Evolutionary conservation across 495 filamentous ascomycete species (phyloP).

Genomic region (Tetracladium setigerum): DNA sequence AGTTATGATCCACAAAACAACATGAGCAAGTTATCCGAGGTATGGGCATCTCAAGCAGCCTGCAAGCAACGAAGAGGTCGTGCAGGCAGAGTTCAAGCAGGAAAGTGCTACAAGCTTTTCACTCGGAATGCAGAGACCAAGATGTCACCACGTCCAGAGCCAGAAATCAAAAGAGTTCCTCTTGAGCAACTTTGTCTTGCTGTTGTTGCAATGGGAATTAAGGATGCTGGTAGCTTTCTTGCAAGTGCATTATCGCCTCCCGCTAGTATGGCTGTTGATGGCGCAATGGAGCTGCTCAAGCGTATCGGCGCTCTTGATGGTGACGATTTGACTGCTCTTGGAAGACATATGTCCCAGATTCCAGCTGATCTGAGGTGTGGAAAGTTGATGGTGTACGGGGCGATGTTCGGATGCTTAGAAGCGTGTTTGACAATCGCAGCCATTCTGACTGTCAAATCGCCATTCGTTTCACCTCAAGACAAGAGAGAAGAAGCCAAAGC

Average conservation of each 20-base stretch:
- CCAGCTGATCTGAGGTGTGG: conserved; percentile 88
- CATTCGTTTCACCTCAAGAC: conserved; percentile 74
- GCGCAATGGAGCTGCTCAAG: conserved; percentile 67
- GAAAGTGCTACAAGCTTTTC: conserved; percentile 92
- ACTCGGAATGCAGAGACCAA: conserved; percentile 74
- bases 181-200: conserved; percentile 91
- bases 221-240: conserved; percentile 72
- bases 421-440: conserved; percentile 83
- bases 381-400: conserved; percentile 93
- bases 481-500: conserved; percentile 76
- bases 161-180: conserved; percentile 87
- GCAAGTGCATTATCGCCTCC: conserved; percentile 84
- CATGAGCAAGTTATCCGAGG: conserved; percentile 89
- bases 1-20: conserved; percentile 88
- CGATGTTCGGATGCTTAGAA: conserved; percentile 86
- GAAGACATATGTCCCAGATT: conserved; percentile 85
- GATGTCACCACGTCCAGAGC: conserved; percentile 87
- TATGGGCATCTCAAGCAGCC: conserved; percentile 90
- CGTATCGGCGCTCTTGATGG: conserved; percentile 85
- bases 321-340: conserved; percentile 79
- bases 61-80: conserved; percentile 95
- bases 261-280: conserved; percentile 73
- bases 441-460: conserved; percentile 75
- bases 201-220: conserved; percentile 88
- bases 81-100: conserved; percentile 84